A percentile compares a stretch with the other conserved stretches of the same genome.
These are phyloP conservation scores for Epichloe sp. DNA, from an alignment of 2,329 filamentous ascomycete species.

Conservation along the genomic window DNA sequence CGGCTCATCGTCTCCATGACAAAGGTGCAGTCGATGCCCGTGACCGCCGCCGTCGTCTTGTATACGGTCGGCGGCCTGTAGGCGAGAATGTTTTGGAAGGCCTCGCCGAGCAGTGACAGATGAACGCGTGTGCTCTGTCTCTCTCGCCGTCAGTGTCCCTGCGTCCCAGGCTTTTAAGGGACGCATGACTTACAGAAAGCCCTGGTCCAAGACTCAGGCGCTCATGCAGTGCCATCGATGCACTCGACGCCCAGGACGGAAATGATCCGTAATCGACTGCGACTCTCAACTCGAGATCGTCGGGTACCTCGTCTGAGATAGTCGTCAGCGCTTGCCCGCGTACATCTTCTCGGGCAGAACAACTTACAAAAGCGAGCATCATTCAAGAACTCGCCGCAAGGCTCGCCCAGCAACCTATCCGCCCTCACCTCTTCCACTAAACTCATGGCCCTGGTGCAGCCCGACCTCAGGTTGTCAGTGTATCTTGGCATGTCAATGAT, in stretches of 20 bases:
- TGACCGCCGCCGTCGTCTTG: slow-evolving; percentile 29
- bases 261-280: slow-evolving; percentile 40
- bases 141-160: slow-evolving; percentile 6
- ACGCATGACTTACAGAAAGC: slow-evolving; percentile 30
- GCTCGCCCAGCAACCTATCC: slow-evolving; percentile 28
- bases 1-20: slow-evolving; percentile 27
- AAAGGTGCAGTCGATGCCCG: slow-evolving; percentile 30
- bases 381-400: slow-evolving; percentile 27
- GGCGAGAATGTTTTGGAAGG: slow-evolving; percentile 35
- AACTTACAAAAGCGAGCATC: slow-evolving; percentile 34
- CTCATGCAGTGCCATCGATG: slow-evolving; percentile 26
- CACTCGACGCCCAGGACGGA: slow-evolving; percentile 30
- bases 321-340: not conserved
- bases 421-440: slow-evolving; percentile 37
- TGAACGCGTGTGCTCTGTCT: slow-evolving; percentile 35
- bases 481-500: slow-evolving; percentile 33
- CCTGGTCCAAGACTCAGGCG: slow-evolving; percentile 36
- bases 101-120: slow-evolving; percentile 34
- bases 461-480: slow-evolving; percentile 30
- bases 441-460: slow-evolving; percentile 39
- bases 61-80: slow-evolving; percentile 37
- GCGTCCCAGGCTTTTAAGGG: too few species aligned
- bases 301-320: slow-evolving; percentile 26
- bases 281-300: slow-evolving; percentile 26
- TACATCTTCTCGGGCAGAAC: accelerated